phyloP scores from a whole-genome alignment of 1,284 basidiomycete species.

The Cryptococcus hybrid region DNA sequence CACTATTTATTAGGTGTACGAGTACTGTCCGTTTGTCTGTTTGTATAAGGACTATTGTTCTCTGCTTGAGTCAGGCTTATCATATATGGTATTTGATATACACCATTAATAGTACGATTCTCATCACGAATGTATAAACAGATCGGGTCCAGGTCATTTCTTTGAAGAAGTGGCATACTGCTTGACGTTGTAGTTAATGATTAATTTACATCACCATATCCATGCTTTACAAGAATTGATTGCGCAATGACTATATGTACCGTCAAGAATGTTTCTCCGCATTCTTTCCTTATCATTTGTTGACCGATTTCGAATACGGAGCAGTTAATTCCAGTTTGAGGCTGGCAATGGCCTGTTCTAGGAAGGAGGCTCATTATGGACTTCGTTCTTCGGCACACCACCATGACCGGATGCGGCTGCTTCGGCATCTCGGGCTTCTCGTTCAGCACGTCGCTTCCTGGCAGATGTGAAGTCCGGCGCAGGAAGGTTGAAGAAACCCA shows the following conservation, averaged over 20 bases:
- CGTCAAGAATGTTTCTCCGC: neutral
- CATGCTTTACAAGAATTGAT: no score
- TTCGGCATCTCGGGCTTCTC: constrained; percentile 57
- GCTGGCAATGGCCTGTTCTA: constrained; percentile 35
- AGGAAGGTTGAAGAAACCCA: constrained; percentile 48
- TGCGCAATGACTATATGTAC: neutral
- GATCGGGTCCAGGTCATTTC: no score
- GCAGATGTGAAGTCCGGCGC: constrained; percentile 57
- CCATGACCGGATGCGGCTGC: constrained; percentile 48
- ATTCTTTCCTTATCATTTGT: neutral
- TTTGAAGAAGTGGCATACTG: no score
- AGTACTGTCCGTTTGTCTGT: no score
- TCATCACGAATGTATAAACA: no score
- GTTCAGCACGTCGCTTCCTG: constrained; percentile 49
- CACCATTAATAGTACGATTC: no score
- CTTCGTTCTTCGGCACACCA: constrained; percentile 28
- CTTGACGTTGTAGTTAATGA: no score
- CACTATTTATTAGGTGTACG: no score
- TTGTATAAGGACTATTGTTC: no score
- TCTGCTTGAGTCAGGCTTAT: no score
- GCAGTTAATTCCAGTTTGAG: constrained; percentile 24
- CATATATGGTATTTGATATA: no score
- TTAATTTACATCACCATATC: no score
- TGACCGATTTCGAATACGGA: neutral
- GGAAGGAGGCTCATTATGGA: constrained; percentile 36